Conservation (phyloP, 208 protist genomes). For the Trypanosoma avium region DNA sequence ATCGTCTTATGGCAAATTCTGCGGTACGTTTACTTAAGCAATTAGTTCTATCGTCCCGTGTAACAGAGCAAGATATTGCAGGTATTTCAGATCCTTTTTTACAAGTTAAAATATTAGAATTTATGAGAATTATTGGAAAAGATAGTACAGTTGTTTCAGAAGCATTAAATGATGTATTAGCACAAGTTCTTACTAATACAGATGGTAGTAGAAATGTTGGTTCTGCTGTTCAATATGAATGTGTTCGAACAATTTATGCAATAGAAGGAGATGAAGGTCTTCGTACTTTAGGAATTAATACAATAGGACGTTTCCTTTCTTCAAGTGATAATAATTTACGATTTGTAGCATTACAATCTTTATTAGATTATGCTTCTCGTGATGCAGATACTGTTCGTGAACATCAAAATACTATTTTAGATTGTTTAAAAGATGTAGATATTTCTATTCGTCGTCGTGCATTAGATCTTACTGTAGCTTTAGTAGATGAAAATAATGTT, state of each 20-base stretch:
- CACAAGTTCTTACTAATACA: slow-evolving; percentile 98
- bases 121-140: slow-evolving; percentile 95
- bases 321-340: slow-evolving; percentile 98
- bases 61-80: slow-evolving; percentile 94
- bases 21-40: slow-evolving; percentile 95
- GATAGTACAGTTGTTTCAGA: slow-evolving; percentile 93
- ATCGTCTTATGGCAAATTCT: slow-evolving; percentile 84
- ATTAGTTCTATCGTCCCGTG: slow-evolving; percentile 93
- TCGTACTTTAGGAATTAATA: slow-evolving; percentile 96
- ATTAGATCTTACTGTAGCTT: slow-evolving; percentile 95
- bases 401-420: slow-evolving; percentile 94
- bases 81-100: slow-evolving; percentile 98
- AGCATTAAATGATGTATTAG: slow-evolving; percentile 97
- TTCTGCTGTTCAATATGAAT: slow-evolving; percentile 98
- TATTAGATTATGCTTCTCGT: slow-evolving; percentile 86
- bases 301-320: slow-evolving; percentile 97
- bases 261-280: slow-evolving; percentile 93
- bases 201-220: slow-evolving; percentile 95
- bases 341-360: slow-evolving; percentile 96
- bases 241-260: slow-evolving; percentile 97
- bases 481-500: slow-evolving; percentile 95
- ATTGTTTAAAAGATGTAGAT: slow-evolving; percentile 96
- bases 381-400: slow-evolving; percentile 91
- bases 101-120: slow-evolving; percentile 95
- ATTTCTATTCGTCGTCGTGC: slow-evolving; percentile 96